A percentile compares a stretch with the other conserved stretches of the same genome.
Evolutionary conservation across 2,329 filamentous ascomycete species (phyloP).

Genomic region (Colletotrichum sp.): DNA sequence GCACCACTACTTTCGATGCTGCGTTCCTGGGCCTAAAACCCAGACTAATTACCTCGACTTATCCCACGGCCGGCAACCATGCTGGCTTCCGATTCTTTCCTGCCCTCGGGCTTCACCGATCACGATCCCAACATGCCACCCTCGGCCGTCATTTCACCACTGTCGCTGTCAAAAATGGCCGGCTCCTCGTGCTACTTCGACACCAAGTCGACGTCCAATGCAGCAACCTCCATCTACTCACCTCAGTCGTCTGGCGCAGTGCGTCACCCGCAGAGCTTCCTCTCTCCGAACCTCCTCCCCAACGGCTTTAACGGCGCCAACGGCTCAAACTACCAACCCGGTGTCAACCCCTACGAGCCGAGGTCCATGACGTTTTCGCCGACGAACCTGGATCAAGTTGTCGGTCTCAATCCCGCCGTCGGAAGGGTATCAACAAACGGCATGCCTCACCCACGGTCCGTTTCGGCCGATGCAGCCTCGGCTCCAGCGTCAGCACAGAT

Average conservation of each 20-base stretch:
- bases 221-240: slow-evolving; percentile 25
- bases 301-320: not conserved
- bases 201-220: slow-evolving; percentile 24
- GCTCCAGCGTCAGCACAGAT: slow-evolving; percentile 34
- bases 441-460: slow-evolving; percentile 30
- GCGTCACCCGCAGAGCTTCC: slow-evolving; percentile 24
- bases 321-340: not conserved
- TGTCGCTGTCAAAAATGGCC: slow-evolving; percentile 36
- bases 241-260: slow-evolving; percentile 26
- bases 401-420: not conserved
- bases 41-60: not conserved
- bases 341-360: slow-evolving; percentile 4
- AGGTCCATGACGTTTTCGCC: slow-evolving; percentile 21
- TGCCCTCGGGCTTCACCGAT: slow-evolving; percentile 43
- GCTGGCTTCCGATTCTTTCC: slow-evolving; percentile 46
- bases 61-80: slow-evolving; percentile 39
- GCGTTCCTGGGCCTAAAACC: not conserved
- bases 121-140: slow-evolving; percentile 33
- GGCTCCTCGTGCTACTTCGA: slow-evolving; percentile 41
- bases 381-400: not conserved
- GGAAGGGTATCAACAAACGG: slow-evolving; percentile 31
- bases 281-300: slow-evolving; percentile 25
- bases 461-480: slow-evolving; percentile 31
- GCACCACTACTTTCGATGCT: slow-evolving; percentile 2
- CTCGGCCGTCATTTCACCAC: slow-evolving; percentile 43